phyloP scores from a whole-genome alignment of 257 asterid genomes.

The Primulina tabacum region DNA sequence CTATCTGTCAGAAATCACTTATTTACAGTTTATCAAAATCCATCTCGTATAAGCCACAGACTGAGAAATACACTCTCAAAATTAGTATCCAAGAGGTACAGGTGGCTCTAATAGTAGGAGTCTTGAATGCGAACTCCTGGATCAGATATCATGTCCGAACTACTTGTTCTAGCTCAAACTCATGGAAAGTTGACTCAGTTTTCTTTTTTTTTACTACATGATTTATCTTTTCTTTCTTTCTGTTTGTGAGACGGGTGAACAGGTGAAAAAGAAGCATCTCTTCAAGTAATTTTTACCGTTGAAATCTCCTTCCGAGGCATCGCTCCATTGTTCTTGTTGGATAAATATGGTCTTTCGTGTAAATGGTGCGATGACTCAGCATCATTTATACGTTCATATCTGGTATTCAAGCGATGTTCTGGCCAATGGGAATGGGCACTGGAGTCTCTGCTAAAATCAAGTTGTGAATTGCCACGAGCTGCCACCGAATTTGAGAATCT shows the following conservation, averaged over 20 bases:
- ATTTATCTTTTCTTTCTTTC: neutral
- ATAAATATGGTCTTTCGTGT: constrained; percentile 46
- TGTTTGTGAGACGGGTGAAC: neutral
- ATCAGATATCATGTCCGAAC: neutral
- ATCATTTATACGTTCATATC: constrained; percentile 45
- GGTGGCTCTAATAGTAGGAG: neutral
- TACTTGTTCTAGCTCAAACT: neutral
- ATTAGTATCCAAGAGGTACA: neutral
- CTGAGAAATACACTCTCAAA: neutral
- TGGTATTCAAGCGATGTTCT: constrained; percentile 28
- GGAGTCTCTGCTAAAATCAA: constrained; percentile 55
- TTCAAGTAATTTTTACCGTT: constrained; percentile 32
- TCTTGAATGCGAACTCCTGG: neutral
- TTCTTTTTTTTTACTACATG: no score
- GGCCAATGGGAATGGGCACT: constrained; percentile 49
- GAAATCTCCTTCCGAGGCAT: constrained; percentile 38
- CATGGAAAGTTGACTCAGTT: neutral
- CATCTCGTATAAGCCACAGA: neutral
- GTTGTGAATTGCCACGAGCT: constrained; percentile 52
- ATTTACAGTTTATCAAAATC: no score
- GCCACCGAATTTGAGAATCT: constrained; percentile 79
- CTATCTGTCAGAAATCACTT: neutral
- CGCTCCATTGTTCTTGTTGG: constrained; percentile 46
- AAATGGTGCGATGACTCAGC: constrained; percentile 55
- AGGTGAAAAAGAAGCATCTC: neutral